Base-by-base conservation (phyloP, 352 stramenopile species). In the Phytophthora foliorum region DNA sequence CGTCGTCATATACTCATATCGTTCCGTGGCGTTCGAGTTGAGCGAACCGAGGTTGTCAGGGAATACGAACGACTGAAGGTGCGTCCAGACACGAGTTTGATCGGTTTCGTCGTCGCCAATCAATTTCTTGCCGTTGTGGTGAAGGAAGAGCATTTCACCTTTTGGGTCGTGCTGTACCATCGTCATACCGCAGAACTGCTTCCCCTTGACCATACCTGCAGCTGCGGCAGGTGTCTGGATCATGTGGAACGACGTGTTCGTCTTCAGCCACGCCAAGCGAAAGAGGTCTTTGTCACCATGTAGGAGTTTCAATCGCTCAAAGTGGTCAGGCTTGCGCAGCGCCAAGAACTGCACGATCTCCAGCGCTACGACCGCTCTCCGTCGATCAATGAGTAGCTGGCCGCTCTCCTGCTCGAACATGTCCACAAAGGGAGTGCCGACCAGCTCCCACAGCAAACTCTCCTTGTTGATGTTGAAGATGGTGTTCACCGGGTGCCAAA, bases 211-310 rank as follows among this genome's bases (percentile, higher is more conserved):
- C 24, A 75, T 51, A 1, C 80, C 80, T 10, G 69, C 74, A 27
- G 71, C 67, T 8, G 67, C 80, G 13, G 78, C 53, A 32, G 80
- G 64, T n/a, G 80, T 79, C 39, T 70, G 49, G 11, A 79, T 78
- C 72, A 87, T 83, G 55, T 84, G 57, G 51, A 88, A 88, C 16
- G 69, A 57, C 6, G 63, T 82, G 14, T 58, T 70, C 7, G 70
- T 73, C 45, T 86, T 86, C 19, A 87, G 58, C 80, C 80, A 88
- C 14, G 80, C 75, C 34, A 88, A 63, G 0, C 80, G 80, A 27
- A 87, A 88, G 0, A 88, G 58, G 32, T 88, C 80, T 25, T 88
- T 88, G 55, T 88, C 80, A 0, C 80, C 80, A 39, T 81, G 75
- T 13, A 81, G 65, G n/a, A 88, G 72, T 29, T 72, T 70, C 16